Evolutionary conservation across 441 rosid genomes (phyloP).

Genomic region (Pelargonium citronellum): DNA sequence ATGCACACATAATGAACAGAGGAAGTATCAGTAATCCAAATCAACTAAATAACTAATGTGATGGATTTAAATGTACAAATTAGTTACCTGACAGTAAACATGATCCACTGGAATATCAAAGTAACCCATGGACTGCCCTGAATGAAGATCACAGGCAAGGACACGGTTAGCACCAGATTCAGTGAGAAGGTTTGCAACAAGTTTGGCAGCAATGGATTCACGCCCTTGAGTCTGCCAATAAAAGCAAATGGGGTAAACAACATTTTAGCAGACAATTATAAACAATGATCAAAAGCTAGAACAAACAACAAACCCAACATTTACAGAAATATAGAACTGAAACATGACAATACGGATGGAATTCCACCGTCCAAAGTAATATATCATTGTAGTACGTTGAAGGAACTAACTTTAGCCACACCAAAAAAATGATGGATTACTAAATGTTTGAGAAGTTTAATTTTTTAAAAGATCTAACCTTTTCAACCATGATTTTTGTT

Average conservation of each 20-base stretch:
- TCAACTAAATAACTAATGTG: not conserved
- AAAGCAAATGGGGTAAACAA: slow-evolving; percentile 9
- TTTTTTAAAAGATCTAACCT: not conserved
- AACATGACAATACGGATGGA: not conserved
- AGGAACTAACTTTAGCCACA: not conserved
- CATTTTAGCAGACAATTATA: not conserved
- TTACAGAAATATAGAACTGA: not conserved
- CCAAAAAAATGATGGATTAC: not conserved
- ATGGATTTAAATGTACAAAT: not conserved
- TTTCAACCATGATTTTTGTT: not conserved
- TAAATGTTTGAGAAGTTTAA: not conserved
- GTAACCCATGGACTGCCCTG: slow-evolving; percentile 74
- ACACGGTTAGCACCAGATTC: slow-evolving; percentile 78
- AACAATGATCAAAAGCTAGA: not conserved
- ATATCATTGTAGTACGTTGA: not conserved
- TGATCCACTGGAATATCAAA: slow-evolving; percentile 79
- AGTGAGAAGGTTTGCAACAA: slow-evolving; percentile 63
- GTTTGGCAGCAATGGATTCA: slow-evolving; percentile 72
- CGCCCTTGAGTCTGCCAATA: slow-evolving; percentile 60
- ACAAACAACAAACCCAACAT: not conserved
- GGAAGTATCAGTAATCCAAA: not conserved
- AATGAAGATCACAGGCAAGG: slow-evolving; percentile 64
- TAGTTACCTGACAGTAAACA: slow-evolving; percentile 50
- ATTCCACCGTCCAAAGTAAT: not conserved
- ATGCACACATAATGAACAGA: slow-evolving; percentile 7